Conservation (phyloP, 2,329 filamentous ascomycete genomes). For the Phaeoacremonium minimum region DNA sequence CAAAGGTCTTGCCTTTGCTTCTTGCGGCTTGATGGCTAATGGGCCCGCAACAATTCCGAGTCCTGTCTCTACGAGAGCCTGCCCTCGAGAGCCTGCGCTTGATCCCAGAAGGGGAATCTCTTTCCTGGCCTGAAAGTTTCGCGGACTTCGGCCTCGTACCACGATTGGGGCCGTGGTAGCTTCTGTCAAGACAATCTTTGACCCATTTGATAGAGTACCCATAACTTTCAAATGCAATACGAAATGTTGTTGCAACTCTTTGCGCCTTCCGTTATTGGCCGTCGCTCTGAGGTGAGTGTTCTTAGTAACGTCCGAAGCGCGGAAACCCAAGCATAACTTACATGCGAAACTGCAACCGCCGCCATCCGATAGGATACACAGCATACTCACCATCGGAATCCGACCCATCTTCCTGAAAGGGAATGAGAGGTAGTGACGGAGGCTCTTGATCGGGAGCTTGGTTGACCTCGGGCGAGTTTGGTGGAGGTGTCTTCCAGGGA, state of each 20-base stretch:
- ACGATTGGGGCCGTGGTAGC: slow-evolving; percentile 87
- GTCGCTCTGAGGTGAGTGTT: slow-evolving; percentile 60
- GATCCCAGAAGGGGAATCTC: slow-evolving; percentile 82
- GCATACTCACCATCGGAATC: slow-evolving; percentile 74
- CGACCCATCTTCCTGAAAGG: slow-evolving; percentile 56
- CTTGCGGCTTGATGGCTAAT: slow-evolving; percentile 48
- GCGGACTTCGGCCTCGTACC: slow-evolving; percentile 84
- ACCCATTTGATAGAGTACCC: slow-evolving; percentile 78
- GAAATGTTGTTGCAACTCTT: slow-evolving; percentile 96
- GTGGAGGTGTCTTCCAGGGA: slow-evolving; percentile 93
- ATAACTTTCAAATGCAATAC: slow-evolving; percentile 82
- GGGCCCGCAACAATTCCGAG: slow-evolving; percentile 57
- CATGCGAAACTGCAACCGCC: slow-evolving; percentile 86
- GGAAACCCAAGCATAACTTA: slow-evolving; percentile 36
- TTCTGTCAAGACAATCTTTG: slow-evolving; percentile 76
- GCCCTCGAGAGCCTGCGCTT: slow-evolving; percentile 73
- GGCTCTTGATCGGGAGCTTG: slow-evolving; percentile 78
- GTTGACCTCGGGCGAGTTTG: slow-evolving; percentile 64
- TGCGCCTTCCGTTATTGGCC: slow-evolving; percentile 90
- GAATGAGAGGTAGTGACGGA: slow-evolving; percentile 70
- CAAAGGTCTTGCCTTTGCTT: slow-evolving; percentile 45
- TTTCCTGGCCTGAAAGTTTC: slow-evolving; percentile 92
- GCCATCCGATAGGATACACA: slow-evolving; percentile 91
- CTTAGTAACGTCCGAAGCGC: slow-evolving; percentile 15
- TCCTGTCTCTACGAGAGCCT: slow-evolving; percentile 63